Evolutionary conservation across 805 yeast species (phyloP).

Genomic region (Clavispora santaluciae): DNA sequence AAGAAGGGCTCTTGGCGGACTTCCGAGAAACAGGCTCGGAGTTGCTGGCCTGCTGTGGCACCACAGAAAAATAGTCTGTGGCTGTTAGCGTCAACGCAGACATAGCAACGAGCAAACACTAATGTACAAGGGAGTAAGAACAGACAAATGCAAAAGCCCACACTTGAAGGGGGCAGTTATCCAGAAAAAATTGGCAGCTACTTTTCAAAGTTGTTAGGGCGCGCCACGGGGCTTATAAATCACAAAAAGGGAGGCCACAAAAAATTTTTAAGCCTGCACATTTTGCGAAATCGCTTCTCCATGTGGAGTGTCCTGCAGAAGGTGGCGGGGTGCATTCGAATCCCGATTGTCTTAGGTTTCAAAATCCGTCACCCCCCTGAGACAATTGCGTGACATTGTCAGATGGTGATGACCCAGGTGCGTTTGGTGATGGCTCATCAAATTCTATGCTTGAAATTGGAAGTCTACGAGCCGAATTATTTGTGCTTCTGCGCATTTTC

Average conservation of each 20-base stretch:
- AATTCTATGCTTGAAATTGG: too few species aligned
- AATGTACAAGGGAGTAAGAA: not conserved
- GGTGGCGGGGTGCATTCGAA: not conserved
- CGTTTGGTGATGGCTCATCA: too few species aligned
- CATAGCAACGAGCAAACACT: conserved; percentile 2
- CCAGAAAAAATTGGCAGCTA: not conserved
- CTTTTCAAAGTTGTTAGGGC: not conserved
- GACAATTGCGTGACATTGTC: not conserved
- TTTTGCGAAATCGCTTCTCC: not conserved
- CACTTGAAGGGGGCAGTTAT: not conserved
- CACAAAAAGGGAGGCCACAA: not conserved
- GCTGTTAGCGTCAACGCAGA: conserved; percentile 15
- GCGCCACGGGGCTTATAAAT: not conserved
- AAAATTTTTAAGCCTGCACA: not conserved
- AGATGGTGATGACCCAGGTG: too few species aligned
- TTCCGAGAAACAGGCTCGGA: conserved; percentile 6
- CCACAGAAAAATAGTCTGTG: conserved; percentile 8
- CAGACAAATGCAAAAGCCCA: not conserved
- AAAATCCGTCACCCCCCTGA: not conserved
- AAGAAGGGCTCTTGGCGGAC: not conserved
- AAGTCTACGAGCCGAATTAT: too few species aligned
- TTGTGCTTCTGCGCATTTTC: too few species aligned
- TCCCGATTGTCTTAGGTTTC: not conserved
- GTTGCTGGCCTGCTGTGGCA: not conserved
- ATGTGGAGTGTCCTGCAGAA: not conserved